Percentiles rank a stretch among this genome's conserved stretches.
These are phyloP conservation scores for Sporothrix euskadiensis DNA, from an alignment of 2,329 filamentous ascomycete genomes.

Conservation along the genomic window DNA sequence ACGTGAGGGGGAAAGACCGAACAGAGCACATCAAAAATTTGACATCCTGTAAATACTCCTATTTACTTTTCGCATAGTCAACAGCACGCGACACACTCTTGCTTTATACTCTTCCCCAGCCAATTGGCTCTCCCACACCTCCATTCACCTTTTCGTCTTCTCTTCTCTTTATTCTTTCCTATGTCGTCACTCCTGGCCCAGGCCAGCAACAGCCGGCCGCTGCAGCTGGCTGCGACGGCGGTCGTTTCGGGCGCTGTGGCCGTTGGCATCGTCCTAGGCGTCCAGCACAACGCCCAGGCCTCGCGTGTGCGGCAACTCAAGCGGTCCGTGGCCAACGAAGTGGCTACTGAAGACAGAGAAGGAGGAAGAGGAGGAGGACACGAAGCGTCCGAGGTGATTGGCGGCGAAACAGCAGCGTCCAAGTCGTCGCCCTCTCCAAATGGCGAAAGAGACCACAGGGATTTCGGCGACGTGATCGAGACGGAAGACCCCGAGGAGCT, in stretches of 20 bases:
- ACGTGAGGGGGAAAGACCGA: slow-evolving; percentile 14
- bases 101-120: neutral
- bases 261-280: slow-evolving; percentile 61
- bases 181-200: slow-evolving; percentile 48
- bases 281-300: slow-evolving; percentile 59
- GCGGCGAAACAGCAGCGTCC: neutral
- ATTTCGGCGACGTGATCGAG: slow-evolving; percentile 45
- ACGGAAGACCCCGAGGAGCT: slow-evolving; percentile 64
- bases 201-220: slow-evolving; percentile 48
- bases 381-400: slow-evolving; percentile 30
- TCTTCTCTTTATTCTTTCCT: neutral
- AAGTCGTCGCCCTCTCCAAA: neutral
- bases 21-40: slow-evolving; percentile 7
- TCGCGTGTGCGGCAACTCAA: slow-evolving; percentile 60
- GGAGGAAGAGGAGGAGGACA: slow-evolving; percentile 37
- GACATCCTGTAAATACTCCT: neutral
- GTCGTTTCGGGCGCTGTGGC: slow-evolving; percentile 63
- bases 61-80: neutral
- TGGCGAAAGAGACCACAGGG: neutral
- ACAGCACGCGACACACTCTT: neutral
- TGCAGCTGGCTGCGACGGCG: slow-evolving; percentile 71
- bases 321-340: slow-evolving; percentile 52
- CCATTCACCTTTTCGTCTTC: neutral
- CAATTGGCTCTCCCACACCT: neutral
- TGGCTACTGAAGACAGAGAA: slow-evolving; percentile 35